Evolutionary conservation across 2,329 filamentous ascomycete species (phyloP).

Genomic region (Fusarium citri): DNA sequence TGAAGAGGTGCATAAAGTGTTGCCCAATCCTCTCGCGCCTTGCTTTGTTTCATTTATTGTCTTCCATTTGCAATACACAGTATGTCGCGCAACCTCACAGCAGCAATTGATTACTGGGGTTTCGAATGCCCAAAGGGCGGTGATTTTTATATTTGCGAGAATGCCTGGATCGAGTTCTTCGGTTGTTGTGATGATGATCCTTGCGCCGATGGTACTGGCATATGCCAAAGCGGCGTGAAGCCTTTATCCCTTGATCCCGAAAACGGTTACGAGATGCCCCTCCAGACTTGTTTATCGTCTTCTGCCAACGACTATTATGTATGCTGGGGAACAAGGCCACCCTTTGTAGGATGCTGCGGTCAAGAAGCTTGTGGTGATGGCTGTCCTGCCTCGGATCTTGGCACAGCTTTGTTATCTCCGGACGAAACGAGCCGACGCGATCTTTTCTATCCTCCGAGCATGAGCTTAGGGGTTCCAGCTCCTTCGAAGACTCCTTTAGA

Average conservation of each 20-base stretch:
- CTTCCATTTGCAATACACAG: fast-evolving
- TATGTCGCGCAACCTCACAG: neutral
- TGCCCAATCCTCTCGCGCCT: fast-evolving
- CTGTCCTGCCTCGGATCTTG: neutral
- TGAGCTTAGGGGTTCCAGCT: fast-evolving
- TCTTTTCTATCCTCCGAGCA: neutral
- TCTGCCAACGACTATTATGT: neutral
- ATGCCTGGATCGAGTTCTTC: neutral
- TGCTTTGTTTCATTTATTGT: fast-evolving
- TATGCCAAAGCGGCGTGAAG: neutral
- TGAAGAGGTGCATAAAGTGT: neutral
- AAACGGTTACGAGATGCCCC: neutral
- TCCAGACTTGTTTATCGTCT: neutral
- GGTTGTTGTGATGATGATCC: neutral
- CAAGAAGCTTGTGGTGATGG: neutral
- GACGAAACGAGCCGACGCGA: neutral
- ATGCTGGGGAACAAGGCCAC: neutral
- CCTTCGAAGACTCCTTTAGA: neutral
- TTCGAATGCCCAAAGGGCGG: neutral
- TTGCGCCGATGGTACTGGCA: neutral
- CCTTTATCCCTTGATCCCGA: neutral
- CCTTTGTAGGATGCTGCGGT: neutral
- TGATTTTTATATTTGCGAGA: neutral
- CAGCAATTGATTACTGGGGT: neutral
- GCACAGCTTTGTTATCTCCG: neutral